Percentiles rank a stretch among this genome's conserved stretches.
Conservation (phyloP, 2,329 filamentous ascomycete genomes). For the Lasiodiplodia citricola region DNA sequence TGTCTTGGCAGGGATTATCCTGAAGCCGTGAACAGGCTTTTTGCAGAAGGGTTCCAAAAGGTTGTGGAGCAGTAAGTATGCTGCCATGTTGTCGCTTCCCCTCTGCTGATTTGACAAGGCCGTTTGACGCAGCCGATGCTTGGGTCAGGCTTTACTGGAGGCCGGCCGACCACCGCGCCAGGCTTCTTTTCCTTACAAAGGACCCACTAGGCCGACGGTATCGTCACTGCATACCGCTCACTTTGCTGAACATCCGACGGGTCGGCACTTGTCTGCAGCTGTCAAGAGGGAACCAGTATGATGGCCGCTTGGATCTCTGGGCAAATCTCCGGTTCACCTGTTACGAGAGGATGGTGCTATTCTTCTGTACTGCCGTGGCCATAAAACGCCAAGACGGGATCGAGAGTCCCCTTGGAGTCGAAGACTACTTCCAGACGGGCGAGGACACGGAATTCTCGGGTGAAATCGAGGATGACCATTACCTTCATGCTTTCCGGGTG, state of each 20-base stretch:
- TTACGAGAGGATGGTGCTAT: constrained; percentile 64
- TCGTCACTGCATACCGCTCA: constrained; percentile 56
- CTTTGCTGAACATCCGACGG: constrained; percentile 51
- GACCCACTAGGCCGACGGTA: constrained; percentile 48
- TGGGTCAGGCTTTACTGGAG: constrained; percentile 59
- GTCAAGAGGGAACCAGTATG: constrained; percentile 45
- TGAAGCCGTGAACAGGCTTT: constrained; percentile 40
- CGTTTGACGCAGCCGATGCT: constrained; percentile 55
- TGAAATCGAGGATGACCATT: constrained; percentile 58
- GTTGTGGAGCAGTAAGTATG: constrained; percentile 44
- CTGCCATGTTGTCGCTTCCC: not conserved
- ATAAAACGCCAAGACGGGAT: constrained; percentile 62
- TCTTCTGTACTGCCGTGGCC: constrained; percentile 62
- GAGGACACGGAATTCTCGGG: constrained; percentile 57
- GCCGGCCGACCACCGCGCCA: constrained; percentile 55
- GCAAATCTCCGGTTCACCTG: constrained; percentile 59
- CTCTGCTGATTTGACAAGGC: constrained; percentile 35
- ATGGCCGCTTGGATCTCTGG: constrained; percentile 56
- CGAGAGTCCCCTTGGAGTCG: constrained; percentile 46
- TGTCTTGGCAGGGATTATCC: constrained; percentile 45
- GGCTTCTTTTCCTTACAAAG: constrained; percentile 59
- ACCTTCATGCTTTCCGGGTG: constrained; percentile 60
- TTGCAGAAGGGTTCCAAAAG: constrained; percentile 48
- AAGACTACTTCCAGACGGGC: constrained; percentile 55
- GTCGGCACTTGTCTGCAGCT: constrained; percentile 48